Conservation (phyloP, 805 yeast genomes). For the Suhomyces sp. region DNA sequence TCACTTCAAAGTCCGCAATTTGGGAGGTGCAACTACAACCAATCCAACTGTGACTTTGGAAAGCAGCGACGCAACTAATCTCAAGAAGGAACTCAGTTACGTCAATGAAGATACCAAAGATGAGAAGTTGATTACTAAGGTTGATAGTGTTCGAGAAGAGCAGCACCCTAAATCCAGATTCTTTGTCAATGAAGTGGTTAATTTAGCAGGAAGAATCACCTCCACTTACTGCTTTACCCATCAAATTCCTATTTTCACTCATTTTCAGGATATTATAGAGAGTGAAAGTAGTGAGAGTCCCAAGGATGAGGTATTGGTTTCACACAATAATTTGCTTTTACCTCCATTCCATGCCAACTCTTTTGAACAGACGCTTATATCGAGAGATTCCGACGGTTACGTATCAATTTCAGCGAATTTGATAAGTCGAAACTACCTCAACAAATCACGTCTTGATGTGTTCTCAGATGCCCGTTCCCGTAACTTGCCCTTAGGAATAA, state of each 20-base stretch:
- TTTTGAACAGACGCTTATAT: constrained; percentile 35
- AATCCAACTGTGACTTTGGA: constrained; percentile 7
- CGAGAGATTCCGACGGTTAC: constrained; percentile 34
- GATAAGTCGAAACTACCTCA: constrained; percentile 32
- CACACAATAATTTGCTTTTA: constrained; percentile 33
- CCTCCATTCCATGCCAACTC: constrained; percentile 35
- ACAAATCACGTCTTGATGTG: constrained; percentile 13
- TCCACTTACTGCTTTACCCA: constrained; percentile 19
- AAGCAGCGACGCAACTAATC: constrained; percentile 13
- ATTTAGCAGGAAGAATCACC: constrained; percentile 23
- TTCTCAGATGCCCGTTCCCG: constrained; percentile 5
- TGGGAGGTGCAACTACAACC: constrained; percentile 24
- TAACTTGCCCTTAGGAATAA: constrained; percentile 26
- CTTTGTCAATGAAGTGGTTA: constrained; percentile 24
- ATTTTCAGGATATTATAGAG: constrained; percentile 19
- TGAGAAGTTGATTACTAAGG: constrained; percentile 8
- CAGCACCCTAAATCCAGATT: constrained; percentile 14
- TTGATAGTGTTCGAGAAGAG: neutral
- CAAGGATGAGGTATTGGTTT: constrained; percentile 27
- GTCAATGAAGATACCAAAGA: neutral
- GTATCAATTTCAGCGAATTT: constrained; percentile 33
- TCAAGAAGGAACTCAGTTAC: constrained; percentile 13
- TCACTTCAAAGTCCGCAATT: constrained; percentile 30
- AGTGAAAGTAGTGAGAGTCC: constrained; percentile 9
- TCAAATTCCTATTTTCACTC: constrained; percentile 16